Conservation (phyloP, 768 basidiomycete genomes). For the Suillus americanus region DNA sequence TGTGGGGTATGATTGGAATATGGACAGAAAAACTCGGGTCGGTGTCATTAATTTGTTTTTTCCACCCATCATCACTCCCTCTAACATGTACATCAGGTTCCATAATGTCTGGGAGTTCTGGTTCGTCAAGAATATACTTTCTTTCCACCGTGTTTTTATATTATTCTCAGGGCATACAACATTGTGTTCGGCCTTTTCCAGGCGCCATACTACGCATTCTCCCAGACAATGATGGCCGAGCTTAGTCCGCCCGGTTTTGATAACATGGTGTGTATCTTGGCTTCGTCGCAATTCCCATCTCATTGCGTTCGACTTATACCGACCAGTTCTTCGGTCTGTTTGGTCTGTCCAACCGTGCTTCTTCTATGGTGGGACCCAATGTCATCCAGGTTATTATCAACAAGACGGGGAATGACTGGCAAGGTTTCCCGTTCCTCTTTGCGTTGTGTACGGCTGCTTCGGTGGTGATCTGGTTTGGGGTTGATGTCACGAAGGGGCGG, state of each 20-base stretch:
- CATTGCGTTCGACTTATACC: neutral
- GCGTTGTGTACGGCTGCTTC: slow-evolving; percentile 66
- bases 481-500: slow-evolving; percentile 63
- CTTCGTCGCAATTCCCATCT: neutral
- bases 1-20: slow-evolving; percentile 87
- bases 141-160: neutral
- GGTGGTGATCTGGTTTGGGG: slow-evolving; percentile 74
- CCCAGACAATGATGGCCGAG: slow-evolving; percentile 89
- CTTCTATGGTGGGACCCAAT: slow-evolving; percentile 86
- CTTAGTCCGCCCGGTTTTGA: slow-evolving; percentile 86
- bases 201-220: slow-evolving; percentile 85
- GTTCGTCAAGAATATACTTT: slow-evolving; percentile 34
- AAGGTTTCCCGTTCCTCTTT: slow-evolving; percentile 83
- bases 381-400: slow-evolving; percentile 85
- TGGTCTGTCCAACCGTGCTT: slow-evolving; percentile 80
- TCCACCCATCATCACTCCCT: neutral
- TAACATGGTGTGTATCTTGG: slow-evolving; percentile 53
- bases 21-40: slow-evolving; percentile 78
- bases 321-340: slow-evolving; percentile 83
- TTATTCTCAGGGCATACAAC: slow-evolving; percentile 65
- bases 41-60: neutral
- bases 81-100: slow-evolving; percentile 41
- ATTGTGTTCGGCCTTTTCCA: slow-evolving; percentile 80
- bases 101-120: slow-evolving; percentile 90
- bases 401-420: slow-evolving; percentile 71